Evolutionary conservation across 352 stramenopile genomes (phyloP).

Genomic region (Bremia lactucae): DNA sequence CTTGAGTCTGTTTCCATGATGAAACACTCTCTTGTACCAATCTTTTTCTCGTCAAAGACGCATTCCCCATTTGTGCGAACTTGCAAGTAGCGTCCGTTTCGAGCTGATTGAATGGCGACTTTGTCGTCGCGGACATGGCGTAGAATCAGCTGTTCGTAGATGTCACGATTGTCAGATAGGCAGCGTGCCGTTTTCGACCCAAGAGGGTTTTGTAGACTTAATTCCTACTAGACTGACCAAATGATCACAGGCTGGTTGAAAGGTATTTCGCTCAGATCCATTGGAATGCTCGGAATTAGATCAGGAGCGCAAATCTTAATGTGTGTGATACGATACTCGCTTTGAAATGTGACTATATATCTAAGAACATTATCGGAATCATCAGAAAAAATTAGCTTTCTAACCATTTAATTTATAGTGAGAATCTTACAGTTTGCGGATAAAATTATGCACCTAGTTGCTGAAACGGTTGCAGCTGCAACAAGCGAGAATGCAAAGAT

Average conservation of each 20-base stretch:
- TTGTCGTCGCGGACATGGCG: conserved; percentile 21
- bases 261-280: conserved; percentile 24
- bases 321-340: too few species aligned
- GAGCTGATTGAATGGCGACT: conserved; percentile 18
- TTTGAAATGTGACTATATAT: too few species aligned
- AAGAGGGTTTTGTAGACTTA: conserved; percentile 21
- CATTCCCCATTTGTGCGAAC: conserved; percentile 18
- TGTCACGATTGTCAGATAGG: conserved; percentile 14
- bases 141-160: conserved; percentile 22
- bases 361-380: too few species aligned
- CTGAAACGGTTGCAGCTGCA: too few species aligned
- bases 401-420: too few species aligned
- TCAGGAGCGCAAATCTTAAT: background rate
- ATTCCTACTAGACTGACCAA: conserved; percentile 9
- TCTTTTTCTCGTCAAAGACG: conserved; percentile 19
- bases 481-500: too few species aligned
- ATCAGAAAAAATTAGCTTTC: too few species aligned
- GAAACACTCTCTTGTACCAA: conserved; percentile 23
- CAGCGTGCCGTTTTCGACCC: conserved; percentile 27
- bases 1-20: conserved; percentile 21
- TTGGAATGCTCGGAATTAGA: background rate
- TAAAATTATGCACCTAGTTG: too few species aligned
- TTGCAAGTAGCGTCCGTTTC: conserved; percentile 20
- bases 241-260: conserved; percentile 23
- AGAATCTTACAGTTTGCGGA: too few species aligned